phyloP scores from a whole-genome alignment of 495 filamentous ascomycete species.

The Xanthoparmelia taractica region DNA sequence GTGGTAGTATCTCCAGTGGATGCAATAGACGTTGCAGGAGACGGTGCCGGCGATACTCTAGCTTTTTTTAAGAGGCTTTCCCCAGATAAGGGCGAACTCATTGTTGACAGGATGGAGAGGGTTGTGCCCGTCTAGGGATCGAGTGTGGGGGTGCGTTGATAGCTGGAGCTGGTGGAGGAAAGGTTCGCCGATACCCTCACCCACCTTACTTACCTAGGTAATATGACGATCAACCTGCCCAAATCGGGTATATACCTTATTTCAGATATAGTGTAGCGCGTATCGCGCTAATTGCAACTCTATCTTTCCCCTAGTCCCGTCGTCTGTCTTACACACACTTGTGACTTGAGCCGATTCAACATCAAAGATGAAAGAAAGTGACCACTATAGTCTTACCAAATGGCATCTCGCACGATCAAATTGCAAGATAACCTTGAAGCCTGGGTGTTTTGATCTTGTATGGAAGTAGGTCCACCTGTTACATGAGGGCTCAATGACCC shows the following conservation, averaged over 20 bases:
- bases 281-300: neutral
- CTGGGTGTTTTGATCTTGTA: no score
- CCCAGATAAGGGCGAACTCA: constrained; percentile 24
- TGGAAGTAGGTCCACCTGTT: no score
- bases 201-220: no score
- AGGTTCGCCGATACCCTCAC: neutral
- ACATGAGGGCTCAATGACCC: neutral
- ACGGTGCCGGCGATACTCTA: constrained; percentile 26
- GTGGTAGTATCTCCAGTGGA: constrained; percentile 32
- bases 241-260: neutral
- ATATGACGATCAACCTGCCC: neutral
- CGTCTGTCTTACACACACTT: no score
- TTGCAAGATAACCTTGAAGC: no score
- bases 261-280: neutral
- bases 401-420: neutral
- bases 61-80: constrained; percentile 16
- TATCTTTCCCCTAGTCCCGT: no score
- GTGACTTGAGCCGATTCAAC: no score
- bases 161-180: neutral
- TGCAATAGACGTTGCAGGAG: constrained; percentile 26
- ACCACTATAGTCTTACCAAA: no score
- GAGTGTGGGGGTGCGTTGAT: neutral
- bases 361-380: no score
- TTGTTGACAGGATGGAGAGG: constrained; percentile 15
- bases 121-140: neutral